phyloP scores from a whole-genome alignment of 768 basidiomycete genomes.

The Leccinellum luteum region DNA sequence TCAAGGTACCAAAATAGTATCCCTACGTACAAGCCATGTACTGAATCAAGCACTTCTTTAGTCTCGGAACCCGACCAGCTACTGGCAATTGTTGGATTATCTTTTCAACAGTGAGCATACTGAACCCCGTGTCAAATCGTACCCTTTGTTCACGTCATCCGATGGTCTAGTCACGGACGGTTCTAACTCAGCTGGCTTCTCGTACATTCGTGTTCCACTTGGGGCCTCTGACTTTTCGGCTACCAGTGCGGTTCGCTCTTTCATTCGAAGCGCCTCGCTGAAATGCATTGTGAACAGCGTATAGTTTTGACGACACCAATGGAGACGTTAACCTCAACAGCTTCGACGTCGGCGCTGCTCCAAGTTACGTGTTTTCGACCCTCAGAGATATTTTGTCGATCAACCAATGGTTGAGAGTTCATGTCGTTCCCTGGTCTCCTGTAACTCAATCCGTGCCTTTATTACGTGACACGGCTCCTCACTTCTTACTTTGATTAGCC shows the following conservation, averaged over 20 bases:
- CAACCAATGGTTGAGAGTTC: constrained; percentile 52
- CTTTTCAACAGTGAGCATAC: constrained; percentile 46
- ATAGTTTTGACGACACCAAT: constrained; percentile 62
- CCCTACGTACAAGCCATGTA: not conserved
- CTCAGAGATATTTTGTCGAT: constrained; percentile 61
- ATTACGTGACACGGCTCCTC: not conserved
- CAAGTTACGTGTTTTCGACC: constrained; percentile 61
- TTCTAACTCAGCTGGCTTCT: constrained; percentile 61
- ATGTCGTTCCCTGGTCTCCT: constrained; percentile 73
- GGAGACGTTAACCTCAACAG: constrained; percentile 56
- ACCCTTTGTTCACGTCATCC: not conserved
- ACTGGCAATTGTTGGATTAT: constrained; percentile 55
- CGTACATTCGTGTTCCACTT: constrained; percentile 65
- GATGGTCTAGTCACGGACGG: constrained; percentile 49
- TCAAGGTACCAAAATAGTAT: constrained; percentile 49
- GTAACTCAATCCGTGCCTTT: constrained; percentile 37
- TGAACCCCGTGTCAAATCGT: not conserved
- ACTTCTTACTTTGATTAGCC: constrained; percentile 42
- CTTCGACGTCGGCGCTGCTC: constrained; percentile 58
- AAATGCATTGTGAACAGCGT: constrained; percentile 37
- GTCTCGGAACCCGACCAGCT: constrained; percentile 52
- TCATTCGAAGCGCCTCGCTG: not conserved
- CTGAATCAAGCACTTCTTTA: constrained; percentile 22
- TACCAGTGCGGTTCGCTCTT: constrained; percentile 36
- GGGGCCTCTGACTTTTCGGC: constrained; percentile 76